Evolutionary conservation across 2,329 filamentous ascomycete genomes (phyloP), one percentile per base, ranked within the genome.

Genomic region (Didymella segeticola): DNA sequence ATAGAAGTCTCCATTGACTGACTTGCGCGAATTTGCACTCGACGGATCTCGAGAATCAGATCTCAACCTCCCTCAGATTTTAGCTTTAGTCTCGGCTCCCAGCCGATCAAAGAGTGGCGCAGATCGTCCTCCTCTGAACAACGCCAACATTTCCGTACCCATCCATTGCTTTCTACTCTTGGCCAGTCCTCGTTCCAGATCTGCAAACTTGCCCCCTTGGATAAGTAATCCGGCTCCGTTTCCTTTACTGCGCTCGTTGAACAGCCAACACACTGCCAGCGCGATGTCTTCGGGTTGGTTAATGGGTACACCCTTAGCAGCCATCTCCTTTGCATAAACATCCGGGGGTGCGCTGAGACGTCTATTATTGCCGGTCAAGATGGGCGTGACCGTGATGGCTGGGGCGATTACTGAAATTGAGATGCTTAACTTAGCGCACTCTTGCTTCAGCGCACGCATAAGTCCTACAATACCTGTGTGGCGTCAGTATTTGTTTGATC

Each of bases 111-210:
- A 75, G 34, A 74, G 27, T 6, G 65, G 62, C 25, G 71, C 67
- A 14, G 61, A 61, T 41, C 79, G 70, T 2, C 79, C 79, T 19
- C 78, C 76, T 31, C 78, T 64, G 52, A 82, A 82, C 62, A 80
- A 58, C 10, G 75, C 73, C 68, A 82, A 64, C 79, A 81, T 81
- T 63, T 82, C 79, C 57, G 74, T 77, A 0, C 78, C 73, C 79
- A 82, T 80, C 80, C 80, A 82, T 39, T 63, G 60, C 55, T 72
- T 73, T 53, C 79, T 74, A 17, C 67, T 71, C 64, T 72, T 80
- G 22, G 79, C 79, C 45, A 82, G 66, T 0, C 79, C 79, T 19
- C 69, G 66, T 57, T 82, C 80, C 19, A 81, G 49, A 66, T 82
- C 80, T 38, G 68, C 67, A 53, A 75, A 73, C 48, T 63, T 67